Percentiles rank a stretch among this genome's conserved stretches.
Evolutionary conservation across 2,329 filamentous ascomycete genomes (phyloP).

Genomic region (Fusarium sp.): DNA sequence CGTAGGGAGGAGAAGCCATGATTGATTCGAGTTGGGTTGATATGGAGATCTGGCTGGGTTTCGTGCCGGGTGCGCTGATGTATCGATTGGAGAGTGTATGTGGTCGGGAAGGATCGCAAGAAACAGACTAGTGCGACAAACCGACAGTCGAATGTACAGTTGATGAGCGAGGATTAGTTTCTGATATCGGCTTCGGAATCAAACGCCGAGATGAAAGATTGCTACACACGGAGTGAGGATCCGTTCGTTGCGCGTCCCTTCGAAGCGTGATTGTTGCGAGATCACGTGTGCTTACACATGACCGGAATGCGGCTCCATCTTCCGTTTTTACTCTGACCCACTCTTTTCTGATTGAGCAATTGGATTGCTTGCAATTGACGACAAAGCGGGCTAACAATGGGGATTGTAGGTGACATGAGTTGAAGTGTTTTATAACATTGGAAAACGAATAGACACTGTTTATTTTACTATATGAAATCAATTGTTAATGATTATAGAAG

Average conservation of each 20-base stretch:
- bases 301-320: slow-evolving; percentile 19
- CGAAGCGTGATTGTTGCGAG: neutral
- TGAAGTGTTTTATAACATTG: neutral
- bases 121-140: neutral
- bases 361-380: slow-evolving; percentile 26
- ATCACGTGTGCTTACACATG: slow-evolving; percentile 8
- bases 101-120: neutral
- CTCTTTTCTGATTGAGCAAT: slow-evolving; percentile 5
- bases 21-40: neutral
- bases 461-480: neutral
- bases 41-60: neutral
- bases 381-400: slow-evolving; percentile 14
- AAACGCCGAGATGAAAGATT: neutral
- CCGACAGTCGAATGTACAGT: neutral
- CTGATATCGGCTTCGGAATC: slow-evolving; percentile 20
- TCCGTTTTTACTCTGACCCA: neutral
- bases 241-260: slow-evolving; percentile 32
- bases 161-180: neutral
- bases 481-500: neutral
- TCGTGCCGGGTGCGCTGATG: neutral
- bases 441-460: neutral
- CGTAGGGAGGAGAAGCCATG: slow-evolving; percentile 69
- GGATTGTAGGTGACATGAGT: neutral
- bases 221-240: slow-evolving; percentile 20
- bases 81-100: neutral